Base-by-base conservation (phyloP, 1,139 yeast species). In the Arxiozyma slooffiae region DNA sequence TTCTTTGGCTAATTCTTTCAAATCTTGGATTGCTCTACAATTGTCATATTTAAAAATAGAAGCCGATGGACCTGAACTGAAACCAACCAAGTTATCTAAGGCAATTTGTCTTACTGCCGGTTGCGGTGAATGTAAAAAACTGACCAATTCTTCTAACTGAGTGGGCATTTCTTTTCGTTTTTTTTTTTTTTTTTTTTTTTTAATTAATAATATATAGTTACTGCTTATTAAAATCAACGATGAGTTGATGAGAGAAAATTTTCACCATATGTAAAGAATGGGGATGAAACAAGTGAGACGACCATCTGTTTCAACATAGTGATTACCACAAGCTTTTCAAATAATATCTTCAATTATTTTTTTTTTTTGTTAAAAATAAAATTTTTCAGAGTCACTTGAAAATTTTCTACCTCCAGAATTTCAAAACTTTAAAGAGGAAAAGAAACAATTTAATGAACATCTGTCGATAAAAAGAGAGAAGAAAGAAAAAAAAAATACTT, bases 81-180 rank as follows among this genome's bases (percentile, higher is more conserved):
- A 87, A 1, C 94, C 95, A 16, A 88, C 90, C 49, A 90, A 69
- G 63, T 88, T 82, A 59, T 86, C 94, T 50, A 90, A 72, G 0
- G 97, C 97, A 51, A 90, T 82, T 59, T 83, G 89, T 52, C 85
- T 81, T 34, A 89, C 88, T 8, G 87, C 85, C 4, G 87, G 83
- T 61, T 86, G 90, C 1, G 85, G 84, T 8, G 90, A 80, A 66
- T 87, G 96, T 55, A 92, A 74, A 67, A 92, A 90, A 47, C 77
- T 80, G 21, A 90, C 96, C 47, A 89, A 72, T 63, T 82, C 85
- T 68, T 79, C 84, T 51, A 80, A 66, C 64, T 80, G 81, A 6
- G 79, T 70, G 24, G 85, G 81, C 85, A 80, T 80, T 2, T 44
- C 43, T 26, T 39, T 20, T 34, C 26, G 36, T 41, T 6, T 21